phyloP scores from a whole-genome alignment of 257 asterid genomes.

The Gynochthodes officinalis region DNA sequence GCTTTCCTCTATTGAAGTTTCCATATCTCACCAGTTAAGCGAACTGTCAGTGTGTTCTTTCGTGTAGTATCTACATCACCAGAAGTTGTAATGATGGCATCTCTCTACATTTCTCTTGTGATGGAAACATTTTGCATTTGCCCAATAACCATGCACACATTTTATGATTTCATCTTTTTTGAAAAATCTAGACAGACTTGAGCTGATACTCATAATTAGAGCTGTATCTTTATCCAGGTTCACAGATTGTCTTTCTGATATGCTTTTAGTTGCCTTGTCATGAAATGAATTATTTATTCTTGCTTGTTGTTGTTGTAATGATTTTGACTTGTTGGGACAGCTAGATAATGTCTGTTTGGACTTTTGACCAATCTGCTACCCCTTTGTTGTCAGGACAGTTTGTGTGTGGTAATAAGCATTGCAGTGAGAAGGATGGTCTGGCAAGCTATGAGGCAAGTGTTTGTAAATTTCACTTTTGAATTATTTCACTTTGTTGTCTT shows the following conservation, averaged over 20 bases:
- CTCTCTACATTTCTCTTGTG: not conserved
- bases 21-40: not conserved
- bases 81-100: not conserved
- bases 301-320: not conserved
- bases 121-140: not conserved
- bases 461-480: slow-evolving; percentile 20
- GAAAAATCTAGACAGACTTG: not conserved
- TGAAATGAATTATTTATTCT: not conserved
- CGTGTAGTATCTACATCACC: not conserved
- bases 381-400: slow-evolving; percentile 82
- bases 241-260: not conserved
- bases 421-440: slow-evolving; percentile 59
- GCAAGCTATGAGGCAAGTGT: slow-evolving; percentile 94
- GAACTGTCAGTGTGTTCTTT: not conserved
- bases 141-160: not conserved
- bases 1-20: not conserved
- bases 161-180: not conserved
- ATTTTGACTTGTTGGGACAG: not conserved
- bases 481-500: too few species aligned
- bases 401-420: slow-evolving; percentile 89
- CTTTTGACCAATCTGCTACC: slow-evolving; percentile 1
- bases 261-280: not conserved
- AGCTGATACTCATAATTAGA: not conserved
- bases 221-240: not conserved
- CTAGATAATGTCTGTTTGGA: not conserved